These are phyloP conservation scores for Euptelea pleiosperma DNA, from an alignment of 164 flowering plant genomes.

Conservation along the genomic window DNA sequence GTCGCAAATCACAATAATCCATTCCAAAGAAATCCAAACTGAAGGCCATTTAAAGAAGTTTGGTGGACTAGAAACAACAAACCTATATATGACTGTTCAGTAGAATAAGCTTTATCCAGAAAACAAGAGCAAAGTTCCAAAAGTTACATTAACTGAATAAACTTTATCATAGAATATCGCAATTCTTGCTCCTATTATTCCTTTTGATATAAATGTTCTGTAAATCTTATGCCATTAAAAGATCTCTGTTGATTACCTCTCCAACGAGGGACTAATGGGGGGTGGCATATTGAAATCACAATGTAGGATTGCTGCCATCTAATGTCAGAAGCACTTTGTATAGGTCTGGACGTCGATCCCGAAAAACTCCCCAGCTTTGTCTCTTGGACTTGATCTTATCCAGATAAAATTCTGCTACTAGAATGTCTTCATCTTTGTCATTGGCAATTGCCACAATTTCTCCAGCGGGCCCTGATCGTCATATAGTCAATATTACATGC, in stretches of 20 bases:
- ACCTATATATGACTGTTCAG: neutral
- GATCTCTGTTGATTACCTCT: conserved; percentile 7
- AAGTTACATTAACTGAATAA: neutral
- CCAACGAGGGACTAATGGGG: neutral
- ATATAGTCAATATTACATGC: neutral
- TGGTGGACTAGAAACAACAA: neutral
- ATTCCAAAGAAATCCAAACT: too few relatives aligned
- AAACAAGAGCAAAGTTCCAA: neutral
- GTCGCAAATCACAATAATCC: too few relatives aligned
- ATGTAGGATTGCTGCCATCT: conserved; percentile 59
- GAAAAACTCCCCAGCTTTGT: conserved; percentile 84
- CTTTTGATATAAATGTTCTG: neutral
- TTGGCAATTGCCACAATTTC: conserved; percentile 77
- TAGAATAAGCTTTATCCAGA: neutral
- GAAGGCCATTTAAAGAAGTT: neutral
- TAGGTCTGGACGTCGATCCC: conserved; percentile 94
- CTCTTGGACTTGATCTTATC: conserved; percentile 77
- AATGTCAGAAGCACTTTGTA: conserved; percentile 89
- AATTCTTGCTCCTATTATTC: neutral
- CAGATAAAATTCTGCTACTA: conserved; percentile 76
- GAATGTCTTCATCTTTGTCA: conserved; percentile 77
- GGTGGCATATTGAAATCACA: conserved; percentile 9
- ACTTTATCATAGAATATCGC: neutral
- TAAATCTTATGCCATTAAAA: neutral
- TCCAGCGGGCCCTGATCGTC: conserved; percentile 77